A percentile compares a stretch with the other conserved stretches of the same genome.
Evolutionary conservation across 2,329 filamentous ascomycete genomes (phyloP).

Genomic region (Nemania sp.): DNA sequence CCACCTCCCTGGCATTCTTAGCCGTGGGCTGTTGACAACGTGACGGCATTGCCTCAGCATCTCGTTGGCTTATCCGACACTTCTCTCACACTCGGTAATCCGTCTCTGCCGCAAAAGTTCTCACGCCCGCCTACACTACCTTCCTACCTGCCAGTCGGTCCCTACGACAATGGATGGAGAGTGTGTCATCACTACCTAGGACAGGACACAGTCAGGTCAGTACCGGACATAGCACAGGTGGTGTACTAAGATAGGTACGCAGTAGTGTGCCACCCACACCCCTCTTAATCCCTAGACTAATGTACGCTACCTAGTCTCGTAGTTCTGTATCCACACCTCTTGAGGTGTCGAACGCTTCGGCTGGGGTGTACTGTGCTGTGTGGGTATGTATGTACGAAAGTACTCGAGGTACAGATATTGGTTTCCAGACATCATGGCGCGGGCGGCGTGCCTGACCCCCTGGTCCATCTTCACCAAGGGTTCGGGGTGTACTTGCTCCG

Average conservation of each 20-base stretch:
- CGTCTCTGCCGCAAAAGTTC: background rate
- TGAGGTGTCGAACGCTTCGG: constrained; percentile 19
- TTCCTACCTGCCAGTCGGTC: too few relatives aligned
- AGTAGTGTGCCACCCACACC: constrained; percentile 25
- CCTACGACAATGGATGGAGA: too few relatives aligned
- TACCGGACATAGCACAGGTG: too few relatives aligned
- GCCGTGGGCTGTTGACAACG: background rate
- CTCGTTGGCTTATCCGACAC: background rate
- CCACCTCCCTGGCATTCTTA: too few relatives aligned
- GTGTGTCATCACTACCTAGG: too few relatives aligned
- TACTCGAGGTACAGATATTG: constrained; percentile 14
- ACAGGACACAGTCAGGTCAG: too few relatives aligned
- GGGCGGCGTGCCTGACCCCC: constrained; percentile 33
- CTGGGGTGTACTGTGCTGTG: constrained; percentile 24
- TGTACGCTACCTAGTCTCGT: background rate
- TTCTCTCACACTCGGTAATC: background rate
- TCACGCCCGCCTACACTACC: background rate
- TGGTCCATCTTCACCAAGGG: constrained; percentile 19
- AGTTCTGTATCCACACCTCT: constrained; percentile 22
- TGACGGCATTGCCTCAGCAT: background rate
- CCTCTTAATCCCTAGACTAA: constrained; percentile 21
- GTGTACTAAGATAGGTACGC: constrained; percentile 20
- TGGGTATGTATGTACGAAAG: constrained; percentile 10
- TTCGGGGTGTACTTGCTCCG: constrained; percentile 26
- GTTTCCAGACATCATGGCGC: constrained; percentile 31